Base-by-base conservation (phyloP, 2,329 filamentous ascomycete genomes). In the Stenocarpella maydis region DNA sequence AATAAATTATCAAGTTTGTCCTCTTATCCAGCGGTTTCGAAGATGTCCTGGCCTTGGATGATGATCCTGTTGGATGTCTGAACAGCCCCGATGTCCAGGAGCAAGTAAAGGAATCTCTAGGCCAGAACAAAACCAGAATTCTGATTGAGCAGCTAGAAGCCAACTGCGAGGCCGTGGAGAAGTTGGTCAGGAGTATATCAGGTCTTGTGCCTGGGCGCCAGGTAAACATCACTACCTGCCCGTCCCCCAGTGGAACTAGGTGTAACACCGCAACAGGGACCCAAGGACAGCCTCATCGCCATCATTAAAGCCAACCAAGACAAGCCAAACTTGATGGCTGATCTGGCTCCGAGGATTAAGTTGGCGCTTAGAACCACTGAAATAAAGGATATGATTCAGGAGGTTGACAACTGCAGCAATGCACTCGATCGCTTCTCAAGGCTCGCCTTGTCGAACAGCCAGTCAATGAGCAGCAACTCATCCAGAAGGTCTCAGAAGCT, bases 291-390 rank as follows among this genome's bases (percentile, higher is more conserved):
- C 19, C 49, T 69, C 17, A 6, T 69, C 24, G 49, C 58, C 19
- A 65, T 69, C 34, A 69, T 69, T 19, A 26, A 54, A 10, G 67
- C 60, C 47, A 69, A 69, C 17, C 10, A 69, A 50, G 41, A 39
- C 8, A 69, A 69, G 58, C 55, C 60, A 8, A 43, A 12, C 19
- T 15, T 52, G 43, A 19, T 10, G 21, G n/a, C 45, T 41, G 67
- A 69, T 28, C 4, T 69, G 12, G 37, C 34, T 28, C 58, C 67
- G 3, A 52, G 39, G 34, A 34, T 69, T 1, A 69, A 65, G 37
- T 45, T 69, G 7, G 2, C 49, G 24, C 49, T 69, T 24, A 26
- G 49, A 2, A 54, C 65, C 10, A 69, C 6, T 9, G 60, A 65
- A 3, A 54, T 69, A 28, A 69, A 65, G 37, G n/a, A 37, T 3